Percentiles rank a stretch among this genome's conserved stretches.
Evolutionary conservation across 1,284 basidiomycete species (phyloP).

Genomic region (Golubevia sp.): DNA sequence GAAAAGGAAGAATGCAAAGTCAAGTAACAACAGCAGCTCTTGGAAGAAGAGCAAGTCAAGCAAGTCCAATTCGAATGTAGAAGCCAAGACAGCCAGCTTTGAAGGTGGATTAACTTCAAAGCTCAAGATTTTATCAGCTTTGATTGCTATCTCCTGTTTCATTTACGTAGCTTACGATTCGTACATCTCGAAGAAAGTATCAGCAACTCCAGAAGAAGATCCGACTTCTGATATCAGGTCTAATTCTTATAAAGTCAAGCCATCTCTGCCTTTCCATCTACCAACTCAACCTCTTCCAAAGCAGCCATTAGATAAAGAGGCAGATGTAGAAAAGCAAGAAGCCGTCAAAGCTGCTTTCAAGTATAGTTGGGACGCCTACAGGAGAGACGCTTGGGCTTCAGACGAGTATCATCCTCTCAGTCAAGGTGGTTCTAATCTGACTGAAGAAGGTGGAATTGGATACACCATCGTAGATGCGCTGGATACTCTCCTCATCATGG

Average conservation of each 20-base stretch:
- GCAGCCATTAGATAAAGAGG: constrained; percentile 16
- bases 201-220: background rate
- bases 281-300: constrained; percentile 26
- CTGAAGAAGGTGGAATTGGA: constrained; percentile 37
- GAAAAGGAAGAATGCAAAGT: background rate
- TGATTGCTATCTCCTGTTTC: background rate
- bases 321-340: constrained; percentile 23
- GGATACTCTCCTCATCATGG: constrained; percentile 86
- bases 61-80: background rate
- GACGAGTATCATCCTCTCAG: constrained; percentile 58
- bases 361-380: constrained; percentile 54
- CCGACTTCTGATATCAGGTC: background rate
- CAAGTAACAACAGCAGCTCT: background rate
- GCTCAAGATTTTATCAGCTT: background rate
- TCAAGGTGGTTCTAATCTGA: constrained; percentile 42
- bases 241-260: background rate
- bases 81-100: background rate
- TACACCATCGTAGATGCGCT: constrained; percentile 62
- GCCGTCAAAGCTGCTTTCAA: constrained; percentile 46
- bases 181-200: background rate
- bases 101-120: background rate
- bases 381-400: constrained; percentile 48
- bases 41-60: background rate
- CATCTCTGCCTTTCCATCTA: constrained; percentile 8
- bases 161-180: background rate